These are phyloP conservation scores for Melanopsichium pennsylvanicum DNA, from an alignment of 1,284 basidiomycete genomes.

Conservation along the genomic window DNA sequence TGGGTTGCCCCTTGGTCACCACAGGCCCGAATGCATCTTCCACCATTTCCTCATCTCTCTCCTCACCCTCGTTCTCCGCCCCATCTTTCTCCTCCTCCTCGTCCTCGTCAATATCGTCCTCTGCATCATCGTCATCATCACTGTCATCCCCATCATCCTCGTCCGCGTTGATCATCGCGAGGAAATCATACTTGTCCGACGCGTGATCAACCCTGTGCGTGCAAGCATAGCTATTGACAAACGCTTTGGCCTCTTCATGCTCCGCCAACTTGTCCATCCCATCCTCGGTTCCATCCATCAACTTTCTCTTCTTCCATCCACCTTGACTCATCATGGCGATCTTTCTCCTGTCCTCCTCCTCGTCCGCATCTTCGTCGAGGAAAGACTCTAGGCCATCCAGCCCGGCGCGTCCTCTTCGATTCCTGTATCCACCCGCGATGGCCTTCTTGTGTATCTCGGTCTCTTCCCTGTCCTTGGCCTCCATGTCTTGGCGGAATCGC, in stretches of 20 bases:
- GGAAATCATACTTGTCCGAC: constrained; percentile 49
- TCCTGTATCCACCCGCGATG: constrained; percentile 48
- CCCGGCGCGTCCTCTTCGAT: constrained; percentile 32
- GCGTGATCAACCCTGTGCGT: constrained; percentile 46
- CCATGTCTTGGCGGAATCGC: constrained; percentile 52
- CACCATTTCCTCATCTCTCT: constrained; percentile 11
- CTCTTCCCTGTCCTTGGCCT: constrained; percentile 50
- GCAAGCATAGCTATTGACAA: constrained; percentile 49
- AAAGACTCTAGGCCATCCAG: constrained; percentile 46
- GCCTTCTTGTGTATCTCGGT: constrained; percentile 57
- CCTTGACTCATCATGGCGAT: constrained; percentile 29
- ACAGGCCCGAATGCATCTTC: constrained; percentile 29
- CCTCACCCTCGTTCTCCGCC: not conserved
- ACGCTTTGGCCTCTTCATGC: constrained; percentile 53
- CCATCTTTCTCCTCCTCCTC: not conserved
- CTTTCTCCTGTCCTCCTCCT: constrained; percentile 46
- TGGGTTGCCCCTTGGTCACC: constrained; percentile 16
- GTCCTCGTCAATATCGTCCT: constrained; percentile 2
- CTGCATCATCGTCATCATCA: constrained; percentile 8
- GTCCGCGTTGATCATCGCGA: constrained; percentile 26
- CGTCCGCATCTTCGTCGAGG: constrained; percentile 62
- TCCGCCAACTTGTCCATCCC: constrained; percentile 51
- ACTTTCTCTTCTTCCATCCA: constrained; percentile 45
- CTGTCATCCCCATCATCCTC: constrained; percentile 4
- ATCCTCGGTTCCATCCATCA: constrained; percentile 51